Base-by-base conservation (phyloP, 345 rosid genomes). In the Mangifera indica region DNA sequence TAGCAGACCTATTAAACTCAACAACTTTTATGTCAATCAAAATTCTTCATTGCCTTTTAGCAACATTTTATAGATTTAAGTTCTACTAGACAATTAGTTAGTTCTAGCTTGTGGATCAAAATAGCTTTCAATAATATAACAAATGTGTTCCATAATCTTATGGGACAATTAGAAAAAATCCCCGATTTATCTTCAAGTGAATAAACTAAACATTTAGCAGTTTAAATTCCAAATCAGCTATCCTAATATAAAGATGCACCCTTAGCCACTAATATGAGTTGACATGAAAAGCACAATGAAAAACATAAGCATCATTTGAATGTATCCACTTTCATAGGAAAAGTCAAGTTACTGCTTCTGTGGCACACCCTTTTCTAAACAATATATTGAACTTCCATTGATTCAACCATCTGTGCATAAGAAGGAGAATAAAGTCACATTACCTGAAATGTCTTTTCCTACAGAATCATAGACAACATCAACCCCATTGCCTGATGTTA, bases 381-480 rank as follows among this genome's bases (percentile, higher is more conserved):
- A 48, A 12, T 2, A 29, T 29, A 2, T 44, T 34, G 25, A 49
- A 11, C 25, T 60, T 34, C 66, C 22, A n/a, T 34, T 65, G 22
- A 53, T 20, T 53, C n/a, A 69, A 37, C 25, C n/a, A 59, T 18
- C 45, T 57, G 32, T 2, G n/a, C n/a, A n/a, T n/a, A n/a, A n/a
- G n/a, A n/a, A 4, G 26, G 60, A 58, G 55, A 51, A 72, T 10
- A 62, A 11, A 11, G 29, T 61, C 55, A n/a, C n/a, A 7, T 80
- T 84, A 88, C 97, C 97, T 87, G 81, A 80, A 87, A 84, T 90
- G 78, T 94, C 97, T 81, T 88, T 94, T 67, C 98, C 97, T 5
- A 94, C 97, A 10, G 97, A 88, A 80, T 94, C 98, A 57, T 94
- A 94, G 26, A 89, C 97, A 73, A 87, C 99, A 61, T 94, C 73